Evolutionary conservation across 1,284 basidiomycete species (phyloP).

Genomic region (Ceratobasidium sp.): DNA sequence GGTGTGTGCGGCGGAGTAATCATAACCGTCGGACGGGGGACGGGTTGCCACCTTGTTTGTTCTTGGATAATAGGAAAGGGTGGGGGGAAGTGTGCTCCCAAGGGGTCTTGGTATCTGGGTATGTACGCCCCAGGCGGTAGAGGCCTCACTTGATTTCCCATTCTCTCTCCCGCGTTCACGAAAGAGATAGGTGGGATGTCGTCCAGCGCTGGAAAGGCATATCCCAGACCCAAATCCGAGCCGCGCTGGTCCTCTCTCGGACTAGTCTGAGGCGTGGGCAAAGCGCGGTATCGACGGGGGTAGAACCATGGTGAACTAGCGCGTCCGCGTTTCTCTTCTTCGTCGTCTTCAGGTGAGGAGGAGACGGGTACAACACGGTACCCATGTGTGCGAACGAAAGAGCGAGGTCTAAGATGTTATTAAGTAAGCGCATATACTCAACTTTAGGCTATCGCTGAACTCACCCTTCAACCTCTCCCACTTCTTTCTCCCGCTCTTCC

Average conservation of each 20-base stretch:
- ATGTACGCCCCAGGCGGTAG: slow-evolving; percentile 19
- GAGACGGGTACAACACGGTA: slow-evolving; percentile 4
- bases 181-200: not conserved
- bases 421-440: slow-evolving; percentile 14
- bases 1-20: slow-evolving; percentile 8
- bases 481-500: not conserved
- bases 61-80: too few species aligned
- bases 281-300: not conserved
- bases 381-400: not conserved
- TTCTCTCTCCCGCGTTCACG: not conserved
- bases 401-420: not conserved
- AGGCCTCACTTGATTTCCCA: not conserved
- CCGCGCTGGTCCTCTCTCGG: not conserved
- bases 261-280: slow-evolving; percentile 6
- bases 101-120: not conserved
- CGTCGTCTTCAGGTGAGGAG: not conserved
- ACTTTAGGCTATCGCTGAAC: not conserved
- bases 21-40: not conserved
- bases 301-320: too few species aligned
- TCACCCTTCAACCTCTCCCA: not conserved
- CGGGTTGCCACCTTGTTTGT: not conserved
- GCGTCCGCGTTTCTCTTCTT: not conserved
- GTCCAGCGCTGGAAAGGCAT: not conserved
- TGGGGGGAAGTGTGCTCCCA: not conserved
- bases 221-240: not conserved